Percentiles rank a stretch among this genome's conserved stretches.
phyloP scores from a whole-genome alignment of 805 yeast genomes.

The Candida peoriensis region DNA sequence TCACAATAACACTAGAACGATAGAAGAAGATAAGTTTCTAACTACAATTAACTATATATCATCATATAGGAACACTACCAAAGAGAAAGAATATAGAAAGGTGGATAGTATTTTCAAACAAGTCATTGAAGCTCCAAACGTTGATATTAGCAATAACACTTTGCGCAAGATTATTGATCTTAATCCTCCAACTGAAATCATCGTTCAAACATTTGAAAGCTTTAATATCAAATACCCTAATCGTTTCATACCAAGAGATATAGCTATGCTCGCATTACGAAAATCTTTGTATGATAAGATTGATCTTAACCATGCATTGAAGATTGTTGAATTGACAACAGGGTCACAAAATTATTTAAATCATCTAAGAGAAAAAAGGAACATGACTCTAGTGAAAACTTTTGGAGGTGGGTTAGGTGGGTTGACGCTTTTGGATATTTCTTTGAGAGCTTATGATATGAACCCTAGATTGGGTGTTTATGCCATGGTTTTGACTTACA shows the following conservation, averaged over 20 bases:
- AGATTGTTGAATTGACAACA: constrained; percentile 54
- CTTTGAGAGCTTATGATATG: constrained; percentile 27
- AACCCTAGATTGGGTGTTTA: constrained; percentile 29
- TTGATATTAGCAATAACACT: constrained; percentile 4
- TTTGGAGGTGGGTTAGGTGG: constrained; percentile 29
- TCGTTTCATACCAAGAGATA: constrained; percentile 28
- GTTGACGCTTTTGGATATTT: constrained; percentile 41
- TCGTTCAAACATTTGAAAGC: constrained; percentile 2
- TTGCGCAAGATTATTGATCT: constrained; percentile 2
- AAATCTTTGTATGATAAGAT: constrained; percentile 52
- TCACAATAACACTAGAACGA: background rate
- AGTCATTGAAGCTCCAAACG: constrained; percentile 5
- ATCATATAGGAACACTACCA: background rate
- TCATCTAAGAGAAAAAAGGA: constrained; percentile 29
- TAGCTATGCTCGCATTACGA: constrained; percentile 61
- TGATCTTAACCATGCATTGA: constrained; percentile 50
- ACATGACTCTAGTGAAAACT: constrained; percentile 29
- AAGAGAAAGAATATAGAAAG: background rate
- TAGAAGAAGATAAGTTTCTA: constrained; percentile 2
- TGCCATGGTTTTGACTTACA: constrained; percentile 44
- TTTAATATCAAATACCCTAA: constrained; percentile 7
- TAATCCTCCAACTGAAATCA: constrained; percentile 3
- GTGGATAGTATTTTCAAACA: background rate
- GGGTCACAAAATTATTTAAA: constrained; percentile 49
- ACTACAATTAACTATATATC: constrained; percentile 2